Evolutionary conservation across 192 early-diverging fungal genomes (phyloP), one percentile per base, ranked within the genome.

Genomic region (Dissophora ornata): DNA sequence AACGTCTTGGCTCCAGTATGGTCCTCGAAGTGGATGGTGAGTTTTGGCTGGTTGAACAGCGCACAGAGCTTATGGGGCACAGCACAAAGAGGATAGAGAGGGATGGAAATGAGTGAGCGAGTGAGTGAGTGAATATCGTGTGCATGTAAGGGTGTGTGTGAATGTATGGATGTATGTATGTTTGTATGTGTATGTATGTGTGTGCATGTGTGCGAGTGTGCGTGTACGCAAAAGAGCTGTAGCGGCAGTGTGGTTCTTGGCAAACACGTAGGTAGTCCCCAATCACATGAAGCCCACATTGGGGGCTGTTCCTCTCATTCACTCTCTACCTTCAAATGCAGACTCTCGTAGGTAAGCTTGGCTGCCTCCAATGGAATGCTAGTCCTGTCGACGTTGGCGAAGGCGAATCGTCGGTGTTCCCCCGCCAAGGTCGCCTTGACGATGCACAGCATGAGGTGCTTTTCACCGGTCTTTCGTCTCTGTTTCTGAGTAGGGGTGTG

Each of bases 241-340:
- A n/a, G n/a, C n/a, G n/a, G n/a, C n/a, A n/a, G n/a, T 12, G 12
- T 38, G 36, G 36, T 22, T 44, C 42, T 58, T 58, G 57, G 42
- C 42, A 46, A 32, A 46, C n/a, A 58, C 33, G n/a, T n/a, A n/a
- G n/a, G n/a, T n/a, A n/a, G n/a, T n/a, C n/a, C n/a, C n/a, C n/a
- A n/a, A n/a, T n/a, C n/a, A n/a, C n/a, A n/a, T n/a, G n/a, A n/a
- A n/a, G n/a, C n/a, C n/a, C n/a, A n/a, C n/a, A n/a, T n/a, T n/a
- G n/a, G n/a, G n/a, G n/a, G n/a, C n/a, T n/a, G 18, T 28, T 38
- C 18, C 44, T 45, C 44, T n/a, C n/a, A n/a, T n/a, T n/a, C n/a
- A n/a, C 25, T 45, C 42, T 6, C 11, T 57, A 77, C 73, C 73
- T 77, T 67, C 0, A 59, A 33, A 25, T 77, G 73, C 8, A 77